Base-by-base conservation (phyloP, 768 basidiomycete genomes). In the Suillus fuscotomentosus region DNA sequence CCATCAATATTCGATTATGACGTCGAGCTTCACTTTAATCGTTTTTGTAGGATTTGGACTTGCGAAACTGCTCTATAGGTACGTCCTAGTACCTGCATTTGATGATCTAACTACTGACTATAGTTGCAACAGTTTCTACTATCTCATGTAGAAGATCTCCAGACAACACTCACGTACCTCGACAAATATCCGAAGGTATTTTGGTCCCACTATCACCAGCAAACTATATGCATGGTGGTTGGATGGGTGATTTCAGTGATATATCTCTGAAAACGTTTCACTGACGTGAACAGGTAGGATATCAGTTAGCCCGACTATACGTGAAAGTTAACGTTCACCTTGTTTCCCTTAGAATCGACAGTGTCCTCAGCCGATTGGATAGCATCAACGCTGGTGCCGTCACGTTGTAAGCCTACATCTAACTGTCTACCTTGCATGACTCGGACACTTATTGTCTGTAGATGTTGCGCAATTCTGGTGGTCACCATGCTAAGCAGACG, bases 351-450 rank as follows among this genome's bases (percentile, higher is more conserved):
- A 70, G 67, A 39, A 70, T 64, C 13, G 62, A 70, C n/a, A 61
- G 39, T 5, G 39, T 70, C 34, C 63, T 70, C 59, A 66, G 68
- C 14, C 65, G 39, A 6, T n/a, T 68, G 38, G 70, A 70, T 55
- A 70, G 55, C 15, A 61, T 70, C 57, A 66, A 69, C 41, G 66
- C 68, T 6, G 68, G 67, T 14, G 64, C 50, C 2, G 38, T 68
- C 34, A 68, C 68, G 1, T 69, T 63, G 63, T 69, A 38, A 62
- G 48, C 53, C 22, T 27, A 27, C 36, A 42, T n/a, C 36, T 5
- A 22, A 53, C 6, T 2, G 10, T 34, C 9, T 20, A 53, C 51
- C 27, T 5, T 20, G 6, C 20, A 38, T 24, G 62, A 22, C 9
- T 20, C 10, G 4, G 36, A 17, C 15, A 59, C 45, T 62, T 51